These are phyloP conservation scores for Penicillium polonicum DNA, from an alignment of 2,329 filamentous ascomycete genomes.

Conservation along the genomic window DNA sequence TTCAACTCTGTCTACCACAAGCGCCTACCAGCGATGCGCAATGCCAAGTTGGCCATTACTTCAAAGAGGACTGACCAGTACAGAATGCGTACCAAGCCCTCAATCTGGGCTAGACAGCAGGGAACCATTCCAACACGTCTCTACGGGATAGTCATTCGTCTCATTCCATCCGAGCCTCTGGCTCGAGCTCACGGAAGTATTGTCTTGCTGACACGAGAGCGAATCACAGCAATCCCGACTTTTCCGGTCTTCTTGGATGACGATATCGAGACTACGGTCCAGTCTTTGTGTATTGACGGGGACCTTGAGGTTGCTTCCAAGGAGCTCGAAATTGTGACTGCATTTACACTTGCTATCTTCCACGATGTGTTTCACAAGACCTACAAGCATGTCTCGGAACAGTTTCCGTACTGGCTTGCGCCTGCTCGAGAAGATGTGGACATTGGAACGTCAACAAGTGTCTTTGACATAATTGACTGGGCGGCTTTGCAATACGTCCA, in stretches of 20 bases:
- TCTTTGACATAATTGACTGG: constrained; percentile 47
- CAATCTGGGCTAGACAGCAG: constrained; percentile 61
- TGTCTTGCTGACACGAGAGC: constrained; percentile 66
- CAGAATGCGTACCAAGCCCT: constrained; percentile 74
- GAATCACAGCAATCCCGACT: constrained; percentile 62
- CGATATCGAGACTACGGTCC: constrained; percentile 59
- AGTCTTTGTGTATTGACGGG: constrained; percentile 47
- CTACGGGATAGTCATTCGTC: constrained; percentile 60
- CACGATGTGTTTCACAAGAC: constrained; percentile 85
- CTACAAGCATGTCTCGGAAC: constrained; percentile 62
- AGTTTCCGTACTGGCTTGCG: constrained; percentile 80
- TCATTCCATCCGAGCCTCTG: constrained; percentile 58
- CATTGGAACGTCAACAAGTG: constrained; percentile 3
- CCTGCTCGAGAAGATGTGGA: constrained; percentile 48
- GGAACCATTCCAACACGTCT: constrained; percentile 53
- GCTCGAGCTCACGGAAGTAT: constrained; percentile 62
- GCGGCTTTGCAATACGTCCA: constrained; percentile 36
- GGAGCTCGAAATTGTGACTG: constrained; percentile 57
- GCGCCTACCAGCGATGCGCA: constrained; percentile 75
- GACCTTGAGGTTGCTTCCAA: constrained; percentile 39
- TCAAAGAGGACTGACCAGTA: constrained; percentile 74
- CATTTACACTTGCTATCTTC: constrained; percentile 75
- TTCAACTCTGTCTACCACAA: constrained; percentile 72
- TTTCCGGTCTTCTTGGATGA: constrained; percentile 73
- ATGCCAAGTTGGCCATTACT: constrained; percentile 78